Evolutionary conservation across 768 basidiomycete species (phyloP), one percentile per base, ranked within the genome.

Genomic region (Candolleomyces efflorescens): DNA sequence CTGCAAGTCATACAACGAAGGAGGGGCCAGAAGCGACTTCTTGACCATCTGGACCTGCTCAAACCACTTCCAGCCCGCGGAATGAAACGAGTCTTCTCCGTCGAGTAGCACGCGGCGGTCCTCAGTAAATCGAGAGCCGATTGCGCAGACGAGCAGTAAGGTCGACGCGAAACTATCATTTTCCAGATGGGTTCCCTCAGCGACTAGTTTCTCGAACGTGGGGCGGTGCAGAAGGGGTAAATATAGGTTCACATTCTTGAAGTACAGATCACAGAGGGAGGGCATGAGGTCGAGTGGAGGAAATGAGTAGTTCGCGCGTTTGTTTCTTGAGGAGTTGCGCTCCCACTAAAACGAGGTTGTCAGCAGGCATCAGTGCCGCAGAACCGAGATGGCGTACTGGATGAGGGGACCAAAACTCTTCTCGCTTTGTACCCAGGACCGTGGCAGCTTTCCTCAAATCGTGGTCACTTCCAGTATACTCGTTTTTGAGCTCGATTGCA

Each of bases 1-100:
- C 66, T 95, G 93, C 50, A 95, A 68, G 60, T 94, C 92, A 67
- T 83, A 86, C 59, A 94, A 66, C 5, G 78, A 72, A 1, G 90
- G 88, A 5, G 87, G 82, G 0, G 76, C 72, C 12, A 92, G 71
- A n/a, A 91, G 71, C 0, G 80, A 81, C 63, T 81, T 82, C 54
- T 83, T 81, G 37, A 86, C 78, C 65, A 82, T 76, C 57, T 89
- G 82, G 1, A 87, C 83, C 63, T 89, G 86, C n/a, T 82, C 74
- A 61, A 85, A 85, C 75, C 81, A 89, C 62, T 78, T 81, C 84
- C 84, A 87, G 0, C 86, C 86, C 2, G 77, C 73, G 1, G 80
- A 83, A 58, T 80, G 79, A 46, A 66, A 62, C 50, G 67, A 68
- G 5, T 70, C 69, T 23, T 65, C 65, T 18, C 71, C 75, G 49